phyloP scores from a whole-genome alignment of 2,329 filamentous ascomycete genomes.

The Thielaviopsis ethacetica region DNA sequence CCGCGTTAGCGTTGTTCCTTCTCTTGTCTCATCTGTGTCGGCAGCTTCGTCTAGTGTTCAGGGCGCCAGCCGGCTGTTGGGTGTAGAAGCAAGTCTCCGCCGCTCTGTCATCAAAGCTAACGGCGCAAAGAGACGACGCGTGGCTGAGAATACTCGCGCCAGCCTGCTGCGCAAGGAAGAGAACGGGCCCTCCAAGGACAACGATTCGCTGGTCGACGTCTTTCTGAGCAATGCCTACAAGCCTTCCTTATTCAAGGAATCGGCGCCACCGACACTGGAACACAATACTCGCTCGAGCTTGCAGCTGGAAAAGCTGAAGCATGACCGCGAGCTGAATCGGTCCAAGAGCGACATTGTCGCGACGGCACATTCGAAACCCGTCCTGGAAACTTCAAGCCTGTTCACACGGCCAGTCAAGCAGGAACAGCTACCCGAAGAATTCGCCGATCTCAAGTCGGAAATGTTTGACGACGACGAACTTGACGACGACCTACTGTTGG shows the following conservation, averaged over 20 bases:
- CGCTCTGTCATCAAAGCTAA: constrained; percentile 7
- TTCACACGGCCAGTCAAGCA: neutral
- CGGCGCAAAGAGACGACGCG: constrained; percentile 5
- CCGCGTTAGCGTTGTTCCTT: neutral
- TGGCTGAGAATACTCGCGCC: constrained; percentile 3
- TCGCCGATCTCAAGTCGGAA: constrained; percentile 11
- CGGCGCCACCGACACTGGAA: neutral
- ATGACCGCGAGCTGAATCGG: constrained; percentile 1
- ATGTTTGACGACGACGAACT: constrained; percentile 12
- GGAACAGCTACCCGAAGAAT: constrained; percentile 1
- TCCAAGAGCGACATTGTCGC: constrained; percentile 7
- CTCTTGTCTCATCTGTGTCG: neutral
- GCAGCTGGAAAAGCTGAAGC: neutral
- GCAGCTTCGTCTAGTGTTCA: neutral
- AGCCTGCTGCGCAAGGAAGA: constrained; percentile 5
- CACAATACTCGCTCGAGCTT: neutral
- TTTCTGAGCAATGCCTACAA: constrained; percentile 10
- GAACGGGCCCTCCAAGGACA: neutral
- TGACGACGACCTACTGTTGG: constrained; percentile 8
- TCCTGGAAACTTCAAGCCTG: neutral
- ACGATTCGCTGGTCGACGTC: constrained; percentile 9
- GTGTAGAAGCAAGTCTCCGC: constrained; percentile 5
- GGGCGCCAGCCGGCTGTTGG: neutral
- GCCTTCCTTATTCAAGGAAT: constrained; percentile 1
- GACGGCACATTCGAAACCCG: neutral